Conservation (phyloP, 805 yeast species). For the Candida silvatica region DNA sequence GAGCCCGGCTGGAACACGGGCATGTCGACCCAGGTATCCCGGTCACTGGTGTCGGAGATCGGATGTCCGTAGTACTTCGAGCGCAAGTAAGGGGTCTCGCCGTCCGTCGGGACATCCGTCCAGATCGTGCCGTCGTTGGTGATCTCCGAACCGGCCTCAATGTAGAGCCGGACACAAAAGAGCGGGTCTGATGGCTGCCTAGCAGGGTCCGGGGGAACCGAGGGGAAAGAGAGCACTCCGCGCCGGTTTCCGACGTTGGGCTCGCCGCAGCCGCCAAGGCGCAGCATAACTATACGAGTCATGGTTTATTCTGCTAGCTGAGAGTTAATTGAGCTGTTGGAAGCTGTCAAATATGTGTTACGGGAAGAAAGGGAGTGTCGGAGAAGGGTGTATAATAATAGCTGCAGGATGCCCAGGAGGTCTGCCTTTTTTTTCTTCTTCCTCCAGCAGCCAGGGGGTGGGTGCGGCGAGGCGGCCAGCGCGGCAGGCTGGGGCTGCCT, state of each 20-base stretch:
- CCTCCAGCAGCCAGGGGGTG: no score
- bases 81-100: constrained; percentile 42
- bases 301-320: no score
- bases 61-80: constrained; percentile 41
- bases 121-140: constrained; percentile 63
- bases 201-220: constrained; percentile 28
- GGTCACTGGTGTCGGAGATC: constrained; percentile 50
- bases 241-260: constrained; percentile 31
- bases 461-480: no score
- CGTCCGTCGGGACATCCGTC: constrained; percentile 59
- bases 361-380: no score
- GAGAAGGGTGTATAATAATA: no score
- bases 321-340: no score
- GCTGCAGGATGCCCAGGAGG: no score
- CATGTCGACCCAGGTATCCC: constrained; percentile 54
- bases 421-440: no score
- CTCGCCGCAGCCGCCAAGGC: constrained; percentile 38
- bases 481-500: no score
- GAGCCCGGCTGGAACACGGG: constrained; percentile 70
- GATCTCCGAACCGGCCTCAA: constrained; percentile 71
- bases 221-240: constrained; percentile 46
- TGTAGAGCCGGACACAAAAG: constrained; percentile 45
- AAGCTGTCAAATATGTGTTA: no score
- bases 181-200: constrained; percentile 28
- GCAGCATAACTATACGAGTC: constrained; percentile 34